Evolutionary conservation across 192 early-diverging fungal genomes (phyloP).

Genomic region (Mortierella claussenii): DNA sequence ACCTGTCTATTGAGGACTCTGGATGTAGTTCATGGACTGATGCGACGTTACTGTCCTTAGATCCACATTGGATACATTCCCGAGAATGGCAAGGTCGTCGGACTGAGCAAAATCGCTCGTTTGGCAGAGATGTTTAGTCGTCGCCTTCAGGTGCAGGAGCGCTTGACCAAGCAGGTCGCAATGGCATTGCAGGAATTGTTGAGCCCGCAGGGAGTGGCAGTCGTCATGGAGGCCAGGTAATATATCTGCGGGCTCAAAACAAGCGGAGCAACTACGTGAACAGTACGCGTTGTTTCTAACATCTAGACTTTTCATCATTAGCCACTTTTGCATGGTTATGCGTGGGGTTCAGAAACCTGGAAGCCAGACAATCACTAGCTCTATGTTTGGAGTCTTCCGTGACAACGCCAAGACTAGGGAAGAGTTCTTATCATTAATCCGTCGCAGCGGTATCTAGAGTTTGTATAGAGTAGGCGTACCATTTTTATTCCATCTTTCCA

Average conservation of each 20-base stretch:
- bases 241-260: too few relatives aligned
- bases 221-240: constrained; percentile 95
- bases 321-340: constrained; percentile 99
- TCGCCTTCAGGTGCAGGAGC: constrained; percentile 97
- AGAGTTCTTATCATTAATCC: constrained; percentile 92
- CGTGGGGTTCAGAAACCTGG: constrained; percentile 98
- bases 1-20: neutral
- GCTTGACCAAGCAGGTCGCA: constrained; percentile 98
- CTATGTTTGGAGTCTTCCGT: constrained; percentile 95
- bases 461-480: too few relatives aligned
- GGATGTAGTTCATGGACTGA: neutral
- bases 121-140: constrained; percentile 99
- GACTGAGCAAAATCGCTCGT: constrained; percentile 98
- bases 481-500: too few relatives aligned
- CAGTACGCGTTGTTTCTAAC: too few relatives aligned
- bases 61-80: constrained; percentile 98
- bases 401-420: constrained; percentile 93
- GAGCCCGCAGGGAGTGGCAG: constrained; percentile 96
- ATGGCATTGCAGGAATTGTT: constrained; percentile 90
- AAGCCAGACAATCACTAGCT: constrained; percentile 94
- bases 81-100: constrained; percentile 88
- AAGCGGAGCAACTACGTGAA: too few relatives aligned
- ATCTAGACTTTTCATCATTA: too few relatives aligned
- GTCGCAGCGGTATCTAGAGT: constrained; percentile 38
- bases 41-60: constrained; percentile 41